A percentile compares a stretch with the other conserved stretches of the same genome.
Conservation (phyloP, 2,329 filamentous ascomycete species). For the Cordyceps tenuipes region DNA sequence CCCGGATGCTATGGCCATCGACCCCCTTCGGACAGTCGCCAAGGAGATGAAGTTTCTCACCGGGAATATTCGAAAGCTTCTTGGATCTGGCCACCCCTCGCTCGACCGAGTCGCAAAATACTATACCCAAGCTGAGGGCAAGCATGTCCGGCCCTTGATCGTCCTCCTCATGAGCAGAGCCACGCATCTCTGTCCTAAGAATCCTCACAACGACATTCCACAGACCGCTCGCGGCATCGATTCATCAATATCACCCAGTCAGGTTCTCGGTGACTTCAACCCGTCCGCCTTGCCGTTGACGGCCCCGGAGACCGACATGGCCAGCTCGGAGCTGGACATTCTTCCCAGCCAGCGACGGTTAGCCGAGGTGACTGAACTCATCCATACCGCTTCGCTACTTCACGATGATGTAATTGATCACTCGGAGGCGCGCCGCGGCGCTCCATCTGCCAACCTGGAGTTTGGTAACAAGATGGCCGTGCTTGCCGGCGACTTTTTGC, state of each 20-base stretch:
- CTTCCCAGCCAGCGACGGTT: constrained; percentile 87
- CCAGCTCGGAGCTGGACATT: constrained; percentile 52
- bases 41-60: constrained; percentile 96
- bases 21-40: constrained; percentile 81
- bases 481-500: constrained; percentile 89
- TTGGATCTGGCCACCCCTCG: constrained; percentile 89
- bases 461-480: constrained; percentile 99
- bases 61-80: constrained; percentile 84
- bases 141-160: constrained; percentile 89
- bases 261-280: constrained; percentile 71
- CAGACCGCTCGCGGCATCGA: constrained; percentile 42
- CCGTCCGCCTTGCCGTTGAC: constrained; percentile 47
- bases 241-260: constrained; percentile 44
- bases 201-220: constrained; percentile 27
- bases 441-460: constrained; percentile 82
- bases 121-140: constrained; percentile 93
- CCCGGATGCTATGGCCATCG: constrained; percentile 63
- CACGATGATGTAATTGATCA: constrained; percentile 99
- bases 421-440: constrained; percentile 73
- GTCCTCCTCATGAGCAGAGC: constrained; percentile 95
- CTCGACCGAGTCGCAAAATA: constrained; percentile 95
- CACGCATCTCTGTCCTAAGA: constrained; percentile 68
- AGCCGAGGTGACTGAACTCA: constrained; percentile 94
- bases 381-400: constrained; percentile 90
- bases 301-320: constrained; percentile 29